phyloP scores from a whole-genome alignment of 2,329 filamentous ascomycete species.

The Arachnopeziza araneosa region DNA sequence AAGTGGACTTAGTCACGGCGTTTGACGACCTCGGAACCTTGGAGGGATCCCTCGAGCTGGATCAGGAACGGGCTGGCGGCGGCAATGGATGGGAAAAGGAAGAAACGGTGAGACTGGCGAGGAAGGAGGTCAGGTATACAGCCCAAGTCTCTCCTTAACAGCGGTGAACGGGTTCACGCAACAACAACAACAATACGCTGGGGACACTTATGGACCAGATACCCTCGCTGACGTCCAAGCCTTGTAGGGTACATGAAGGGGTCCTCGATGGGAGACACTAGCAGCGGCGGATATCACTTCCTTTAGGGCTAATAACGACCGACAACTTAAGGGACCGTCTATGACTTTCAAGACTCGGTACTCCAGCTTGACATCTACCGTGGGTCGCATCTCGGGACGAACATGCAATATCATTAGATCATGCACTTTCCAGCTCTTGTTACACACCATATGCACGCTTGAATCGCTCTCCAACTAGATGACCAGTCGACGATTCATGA shows the following conservation, averaged over 20 bases:
- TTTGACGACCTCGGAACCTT: background rate
- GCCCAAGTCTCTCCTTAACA: background rate
- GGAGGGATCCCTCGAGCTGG: background rate
- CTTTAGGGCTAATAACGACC: background rate
- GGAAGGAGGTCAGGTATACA: background rate
- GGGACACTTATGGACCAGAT: background rate
- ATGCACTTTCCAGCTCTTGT: too few species aligned
- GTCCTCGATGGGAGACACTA: background rate
- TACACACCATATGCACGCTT: too few species aligned
- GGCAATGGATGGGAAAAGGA: background rate
- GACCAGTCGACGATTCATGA: background rate
- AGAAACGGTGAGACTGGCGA: background rate
- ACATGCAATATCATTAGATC: too few species aligned
- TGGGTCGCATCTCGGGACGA: too few species aligned
- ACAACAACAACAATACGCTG: background rate
- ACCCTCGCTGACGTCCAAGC: background rate
- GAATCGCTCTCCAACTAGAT: too few species aligned
- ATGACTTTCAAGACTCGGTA: too few species aligned
- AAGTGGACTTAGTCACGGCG: background rate
- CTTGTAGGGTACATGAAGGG: background rate
- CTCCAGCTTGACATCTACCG: too few species aligned
- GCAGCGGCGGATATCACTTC: background rate
- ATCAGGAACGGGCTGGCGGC: background rate
- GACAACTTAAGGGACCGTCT: too few species aligned
- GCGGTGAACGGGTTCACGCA: background rate